Base-by-base conservation (phyloP, 2,329 filamentous ascomycete genomes). In the Westerdykella ornata region DNA sequence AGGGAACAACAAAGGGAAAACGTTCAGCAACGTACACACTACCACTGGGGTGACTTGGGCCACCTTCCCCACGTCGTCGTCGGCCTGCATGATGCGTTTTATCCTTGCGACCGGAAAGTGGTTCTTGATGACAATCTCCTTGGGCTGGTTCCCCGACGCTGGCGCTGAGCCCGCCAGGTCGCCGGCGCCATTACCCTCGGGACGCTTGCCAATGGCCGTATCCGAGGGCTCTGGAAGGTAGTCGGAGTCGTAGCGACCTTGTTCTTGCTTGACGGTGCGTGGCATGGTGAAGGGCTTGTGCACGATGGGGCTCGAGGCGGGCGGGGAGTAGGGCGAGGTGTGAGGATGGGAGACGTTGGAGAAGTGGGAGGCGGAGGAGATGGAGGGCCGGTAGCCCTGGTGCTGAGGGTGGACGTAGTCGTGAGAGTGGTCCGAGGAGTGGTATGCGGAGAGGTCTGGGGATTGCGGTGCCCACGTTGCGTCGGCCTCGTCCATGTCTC, bases 41-140 rank as follows among this genome's bases (percentile, higher is more conserved):
- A 90, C 92, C 42, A 95, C 94, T 13, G 90, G 90, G 1, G 92
- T 96, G 47, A 97, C 92, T 68, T 98, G 92, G 3, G 92, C 89
- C 8, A 98, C 92, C 70, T 98, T 98, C 47, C 92, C 92, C 0
- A 98, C 89, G 64, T 98, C 92, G 62, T 98, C 92, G 60, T 98
- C 92, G 9, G 90, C 90, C 69, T 98, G 92, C 92, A 98, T 97
- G 59, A 98, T 97, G 38, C 92, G 82, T 75, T 98, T 98, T 72
- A 98, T 98, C 47, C 92, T 79, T 12, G 92, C 92, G 22, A 94
- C 94, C 1, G 92, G 92, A 59, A 98, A 98, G 59, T 96, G 96
- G 26, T 90, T 97, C 67, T 81, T 86, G 55, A 98, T 88, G 33
- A 88, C 67, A 69, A 95, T 69, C 66, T 78, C 65, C 69, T 80